A percentile compares a stretch with the other conserved stretches of the same genome.
These are phyloP conservation scores for Magnaporthiopsis incrustans DNA, from an alignment of 2,329 filamentous ascomycete species.

Conservation along the genomic window DNA sequence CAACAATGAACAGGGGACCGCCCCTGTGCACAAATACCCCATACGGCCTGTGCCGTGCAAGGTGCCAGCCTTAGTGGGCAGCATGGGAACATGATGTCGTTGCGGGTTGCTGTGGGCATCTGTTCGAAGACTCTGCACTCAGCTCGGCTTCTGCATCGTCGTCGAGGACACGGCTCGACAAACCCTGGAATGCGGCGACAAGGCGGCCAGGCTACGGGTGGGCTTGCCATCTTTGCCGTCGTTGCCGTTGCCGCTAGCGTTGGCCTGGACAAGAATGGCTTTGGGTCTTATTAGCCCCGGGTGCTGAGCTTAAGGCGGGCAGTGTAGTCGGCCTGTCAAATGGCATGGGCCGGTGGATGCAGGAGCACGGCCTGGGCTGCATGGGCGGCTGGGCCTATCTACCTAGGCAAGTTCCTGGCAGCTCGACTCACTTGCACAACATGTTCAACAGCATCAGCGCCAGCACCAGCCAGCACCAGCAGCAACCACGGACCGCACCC, in stretches of 20 bases:
- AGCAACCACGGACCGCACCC: neutral
- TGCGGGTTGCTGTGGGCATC: neutral
- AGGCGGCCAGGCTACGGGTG: no score
- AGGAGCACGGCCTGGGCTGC: no score
- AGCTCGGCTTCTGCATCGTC: no score
- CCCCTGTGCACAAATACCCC: neutral
- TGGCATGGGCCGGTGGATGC: no score
- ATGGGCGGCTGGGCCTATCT: neutral
- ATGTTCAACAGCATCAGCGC: no score
- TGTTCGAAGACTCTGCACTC: neutral
- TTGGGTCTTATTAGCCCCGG: neutral
- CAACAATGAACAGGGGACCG: neutral
- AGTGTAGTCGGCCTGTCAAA: neutral
- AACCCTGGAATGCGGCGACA: no score
- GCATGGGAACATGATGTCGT: neutral
- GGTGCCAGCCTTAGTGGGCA: no score
- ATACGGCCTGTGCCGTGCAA: neutral
- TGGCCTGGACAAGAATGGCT: neutral
- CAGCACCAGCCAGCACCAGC: neutral
- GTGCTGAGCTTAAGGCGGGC: neutral
- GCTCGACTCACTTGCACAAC: neutral
- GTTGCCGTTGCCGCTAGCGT: neutral
- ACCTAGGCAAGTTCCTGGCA: no score
- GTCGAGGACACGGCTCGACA: no score
- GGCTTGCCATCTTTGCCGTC: neutral